Conservation (phyloP, 192 early-diverging fungal species). For the Thoreauomyces humboldtii region DNA sequence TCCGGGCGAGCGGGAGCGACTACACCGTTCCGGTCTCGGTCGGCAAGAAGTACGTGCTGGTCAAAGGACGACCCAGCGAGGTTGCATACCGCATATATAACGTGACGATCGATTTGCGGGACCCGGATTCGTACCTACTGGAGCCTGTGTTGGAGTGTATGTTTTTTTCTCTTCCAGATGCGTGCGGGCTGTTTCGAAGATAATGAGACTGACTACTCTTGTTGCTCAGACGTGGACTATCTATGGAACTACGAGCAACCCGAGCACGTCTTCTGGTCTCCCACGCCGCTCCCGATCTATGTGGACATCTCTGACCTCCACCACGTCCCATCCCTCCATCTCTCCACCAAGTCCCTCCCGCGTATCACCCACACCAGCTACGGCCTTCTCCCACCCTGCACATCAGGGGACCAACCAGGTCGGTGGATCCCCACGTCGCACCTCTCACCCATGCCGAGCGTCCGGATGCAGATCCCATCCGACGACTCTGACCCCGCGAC, state of each 20-base stretch:
- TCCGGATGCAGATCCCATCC: constrained; percentile 4
- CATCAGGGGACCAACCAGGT: background rate
- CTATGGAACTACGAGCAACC: constrained; percentile 2
- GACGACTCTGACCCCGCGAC: background rate
- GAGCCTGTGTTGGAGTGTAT: background rate
- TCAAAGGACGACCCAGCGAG: background rate
- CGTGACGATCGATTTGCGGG: background rate
- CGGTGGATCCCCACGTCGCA: background rate
- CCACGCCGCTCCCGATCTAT: background rate
- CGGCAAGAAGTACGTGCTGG: background rate
- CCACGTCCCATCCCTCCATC: background rate
- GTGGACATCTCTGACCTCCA: background rate
- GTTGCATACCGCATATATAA: constrained; percentile 2
- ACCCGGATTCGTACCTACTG: background rate
- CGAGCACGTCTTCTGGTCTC: background rate
- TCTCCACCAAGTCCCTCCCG: background rate
- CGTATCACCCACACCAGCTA: background rate
- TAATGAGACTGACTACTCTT: background rate
- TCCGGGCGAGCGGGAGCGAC: background rate
- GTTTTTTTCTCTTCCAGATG: background rate
- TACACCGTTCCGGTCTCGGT: background rate
- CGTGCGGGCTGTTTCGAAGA: no score
- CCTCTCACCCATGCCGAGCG: background rate
- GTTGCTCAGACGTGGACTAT: constrained; percentile 1
- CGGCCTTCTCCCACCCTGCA: background rate